Percentiles rank a stretch among this genome's conserved stretches.
phyloP scores from a whole-genome alignment of 2,329 filamentous ascomycete genomes.

The Trichoderma koningiopsis region DNA sequence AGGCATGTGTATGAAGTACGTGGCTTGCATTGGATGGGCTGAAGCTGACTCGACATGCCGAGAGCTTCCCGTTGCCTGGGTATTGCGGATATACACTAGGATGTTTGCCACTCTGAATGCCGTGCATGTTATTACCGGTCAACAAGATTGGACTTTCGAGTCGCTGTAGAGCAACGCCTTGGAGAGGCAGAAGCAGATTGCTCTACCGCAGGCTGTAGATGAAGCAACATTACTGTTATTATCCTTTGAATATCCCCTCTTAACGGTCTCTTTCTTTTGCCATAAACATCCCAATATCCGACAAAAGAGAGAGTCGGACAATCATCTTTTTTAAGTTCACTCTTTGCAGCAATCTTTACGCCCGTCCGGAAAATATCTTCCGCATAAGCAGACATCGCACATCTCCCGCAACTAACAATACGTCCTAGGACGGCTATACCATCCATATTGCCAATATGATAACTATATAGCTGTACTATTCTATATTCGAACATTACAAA shows the following conservation, averaged over 20 bases:
- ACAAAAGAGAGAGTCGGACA: not conserved
- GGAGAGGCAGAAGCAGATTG: not conserved
- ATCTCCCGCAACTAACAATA: not conserved
- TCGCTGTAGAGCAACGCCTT: not conserved
- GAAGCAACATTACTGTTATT: not conserved
- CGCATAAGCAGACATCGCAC: not conserved
- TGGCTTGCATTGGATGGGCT: not conserved
- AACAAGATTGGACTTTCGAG: not conserved
- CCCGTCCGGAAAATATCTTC: not conserved
- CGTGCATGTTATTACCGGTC: not conserved
- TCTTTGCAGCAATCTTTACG: not conserved
- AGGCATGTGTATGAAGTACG: not conserved
- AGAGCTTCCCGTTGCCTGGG: not conserved
- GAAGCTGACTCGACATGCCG: not conserved
- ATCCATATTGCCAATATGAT: not conserved
- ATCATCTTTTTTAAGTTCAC: not conserved
- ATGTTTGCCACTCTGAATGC: not conserved
- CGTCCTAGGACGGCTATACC: not conserved
- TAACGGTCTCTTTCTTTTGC: not conserved
- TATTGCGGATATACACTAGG: not conserved
- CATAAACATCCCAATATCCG: not conserved
- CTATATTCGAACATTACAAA: not conserved
- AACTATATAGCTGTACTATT: not conserved
- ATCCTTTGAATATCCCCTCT: too few species aligned
- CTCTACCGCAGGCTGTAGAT: not conserved